Percentiles rank a stretch among this genome's conserved stretches.
Conservation (phyloP, 164 flowering plant species). For the Macadamia tetraphylla region DNA sequence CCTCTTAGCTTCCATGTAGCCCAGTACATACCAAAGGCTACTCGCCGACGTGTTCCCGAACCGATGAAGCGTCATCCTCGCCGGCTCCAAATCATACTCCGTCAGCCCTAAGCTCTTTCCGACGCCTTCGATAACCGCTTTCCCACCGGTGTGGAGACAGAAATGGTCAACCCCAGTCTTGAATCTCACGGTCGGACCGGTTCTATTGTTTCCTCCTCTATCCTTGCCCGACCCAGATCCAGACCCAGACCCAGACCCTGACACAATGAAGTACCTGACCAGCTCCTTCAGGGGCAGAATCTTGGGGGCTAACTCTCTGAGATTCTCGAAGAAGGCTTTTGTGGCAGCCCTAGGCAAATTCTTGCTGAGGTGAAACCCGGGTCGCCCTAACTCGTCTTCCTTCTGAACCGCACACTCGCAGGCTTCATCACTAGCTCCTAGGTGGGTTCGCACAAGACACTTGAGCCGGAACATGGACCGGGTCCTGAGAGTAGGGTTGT, state of each 20-base stretch:
- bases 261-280: slow-evolving; percentile 25
- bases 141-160: slow-evolving; percentile 55
- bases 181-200: slow-evolving; percentile 22
- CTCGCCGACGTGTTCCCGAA: slow-evolving; percentile 71
- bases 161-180: slow-evolving; percentile 52
- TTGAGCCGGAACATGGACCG: slow-evolving; percentile 39
- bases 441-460: slow-evolving; percentile 43
- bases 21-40: slow-evolving; percentile 65
- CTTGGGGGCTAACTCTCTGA: slow-evolving; percentile 36
- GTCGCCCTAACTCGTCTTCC: slow-evolving; percentile 39
- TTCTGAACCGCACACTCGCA: slow-evolving; percentile 42
- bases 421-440: slow-evolving; percentile 51
- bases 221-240: neutral
- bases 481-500: slow-evolving; percentile 22
- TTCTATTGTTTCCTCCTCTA: neutral
- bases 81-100: slow-evolving; percentile 53
- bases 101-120: slow-evolving; percentile 37
- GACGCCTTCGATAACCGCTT: slow-evolving; percentile 46
- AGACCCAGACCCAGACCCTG: neutral
- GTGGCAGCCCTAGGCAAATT: slow-evolving; percentile 48
- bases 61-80: slow-evolving; percentile 64
- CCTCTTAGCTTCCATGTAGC: slow-evolving; percentile 71
- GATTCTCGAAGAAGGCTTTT: slow-evolving; percentile 36
- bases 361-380: slow-evolving; percentile 42
- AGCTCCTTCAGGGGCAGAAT: slow-evolving; percentile 42